Evolutionary conservation across 2,329 filamentous ascomycete species (phyloP).

Genomic region (Aspergillus calidoustus): DNA sequence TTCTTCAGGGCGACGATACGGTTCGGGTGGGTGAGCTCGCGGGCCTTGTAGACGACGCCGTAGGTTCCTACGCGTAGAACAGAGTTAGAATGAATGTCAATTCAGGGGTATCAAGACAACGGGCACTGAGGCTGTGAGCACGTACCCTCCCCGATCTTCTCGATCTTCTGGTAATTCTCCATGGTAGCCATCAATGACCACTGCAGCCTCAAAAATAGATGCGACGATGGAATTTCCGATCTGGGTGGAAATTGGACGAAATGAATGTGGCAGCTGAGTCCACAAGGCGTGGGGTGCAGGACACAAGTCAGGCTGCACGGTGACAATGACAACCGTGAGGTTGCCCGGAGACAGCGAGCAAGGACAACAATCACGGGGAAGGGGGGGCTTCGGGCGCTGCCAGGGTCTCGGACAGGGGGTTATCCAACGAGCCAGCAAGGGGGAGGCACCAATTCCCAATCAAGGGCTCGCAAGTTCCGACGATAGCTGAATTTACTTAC

Average conservation of each 20-base stretch:
- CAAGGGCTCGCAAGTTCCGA: constrained; percentile 2
- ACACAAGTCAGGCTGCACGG: constrained; percentile 20
- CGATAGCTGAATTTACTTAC: constrained; percentile 14
- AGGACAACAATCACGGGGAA: constrained; percentile 23
- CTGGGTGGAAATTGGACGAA: not conserved
- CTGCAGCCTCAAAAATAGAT: constrained; percentile 8
- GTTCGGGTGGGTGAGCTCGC: constrained; percentile 78
- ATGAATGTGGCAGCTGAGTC: constrained; percentile 10
- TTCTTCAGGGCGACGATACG: constrained; percentile 94
- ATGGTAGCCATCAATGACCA: constrained; percentile 52
- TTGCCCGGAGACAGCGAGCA: constrained; percentile 27
- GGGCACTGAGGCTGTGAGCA: constrained; percentile 10
- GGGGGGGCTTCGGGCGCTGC: constrained; percentile 14
- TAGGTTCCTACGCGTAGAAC: constrained; percentile 71
- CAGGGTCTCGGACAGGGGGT: constrained; percentile 7
- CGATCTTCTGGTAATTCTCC: constrained; percentile 96
- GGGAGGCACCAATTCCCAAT: constrained; percentile 9
- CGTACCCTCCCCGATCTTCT: constrained; percentile 94
- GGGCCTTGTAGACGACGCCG: constrained; percentile 93
- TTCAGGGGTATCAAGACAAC: not conserved
- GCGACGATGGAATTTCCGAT: not conserved
- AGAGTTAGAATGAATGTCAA: not conserved
- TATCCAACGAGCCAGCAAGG: constrained; percentile 8
- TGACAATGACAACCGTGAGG: constrained; percentile 10
- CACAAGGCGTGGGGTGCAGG: constrained; percentile 19